Base-by-base conservation (phyloP, 805 yeast genomes). In the Wickerhamomyces chaumierensis region DNA sequence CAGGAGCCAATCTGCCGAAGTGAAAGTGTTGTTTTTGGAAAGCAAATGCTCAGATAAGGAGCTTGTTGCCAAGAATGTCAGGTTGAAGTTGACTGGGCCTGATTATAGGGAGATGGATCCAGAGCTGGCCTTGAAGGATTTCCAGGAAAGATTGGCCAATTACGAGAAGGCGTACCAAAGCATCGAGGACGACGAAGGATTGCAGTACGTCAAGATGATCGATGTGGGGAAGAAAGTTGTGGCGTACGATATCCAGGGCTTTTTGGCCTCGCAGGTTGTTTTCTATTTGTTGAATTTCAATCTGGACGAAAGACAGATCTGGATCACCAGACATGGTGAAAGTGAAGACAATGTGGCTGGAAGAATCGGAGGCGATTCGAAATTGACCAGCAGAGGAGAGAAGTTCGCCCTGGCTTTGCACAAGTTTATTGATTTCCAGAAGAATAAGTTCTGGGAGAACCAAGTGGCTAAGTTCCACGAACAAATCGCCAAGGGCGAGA, bases 291-390 rank as follows among this genome's bases (percentile, higher is more conserved):
- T 90, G 45, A 86, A 86, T 51, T 90, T 90, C 71, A 90, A 92
- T 55, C 66, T 90, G 33, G 73, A 81, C 41, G 92, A 84, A 55
- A 71, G 96, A 43, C 94, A 88, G 56, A 87, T 90, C 37, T 90
- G 95, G 87, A 81, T 90, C 44, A 80, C 96, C 1, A 73, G 98
- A 44, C 96, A 88, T 53, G 98, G 98, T 37, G 97, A 90, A 61
- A 77, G 88, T 46, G 70, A 71, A 27, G 96, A 87, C 55, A 90
- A 90, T 55, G 79, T 85, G 16, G 53, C 63, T 37, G 98, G 98
- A 5, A 68, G 75, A 38, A 86, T 90, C 48, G 97, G 98, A 11
- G 98, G 98, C 18, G 92, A 90, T 57, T 81, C 96, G 0, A 65
- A 67, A 18, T 62, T 90, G 33, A 88, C 96, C 0, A 68, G 70